Conservation (phyloP, 352 stramenopile species). For the Pythium guiyangense region DNA sequence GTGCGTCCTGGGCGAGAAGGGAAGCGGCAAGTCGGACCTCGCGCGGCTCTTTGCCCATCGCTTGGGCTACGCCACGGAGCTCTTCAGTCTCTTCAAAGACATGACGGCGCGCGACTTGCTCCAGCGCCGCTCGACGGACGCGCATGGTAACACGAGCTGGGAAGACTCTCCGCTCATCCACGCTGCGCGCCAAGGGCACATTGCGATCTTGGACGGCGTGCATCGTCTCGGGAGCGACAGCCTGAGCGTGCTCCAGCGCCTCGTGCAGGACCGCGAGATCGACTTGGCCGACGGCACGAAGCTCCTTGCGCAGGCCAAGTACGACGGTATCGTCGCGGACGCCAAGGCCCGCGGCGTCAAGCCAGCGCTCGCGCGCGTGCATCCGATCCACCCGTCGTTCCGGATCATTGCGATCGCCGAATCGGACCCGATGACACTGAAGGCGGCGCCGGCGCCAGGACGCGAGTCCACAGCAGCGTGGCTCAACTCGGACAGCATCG, state of each 20-base stretch:
- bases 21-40: conserved; percentile 79
- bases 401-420: conserved; percentile 85
- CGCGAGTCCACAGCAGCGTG: conserved; percentile 51
- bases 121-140: conserved; percentile 84
- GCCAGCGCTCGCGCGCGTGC: conserved; percentile 24
- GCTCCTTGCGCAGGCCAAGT: conserved; percentile 58
- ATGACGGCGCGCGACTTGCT: conserved; percentile 92
- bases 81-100: conserved; percentile 93
- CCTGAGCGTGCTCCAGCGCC: conserved; percentile 80
- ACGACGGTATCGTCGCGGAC: conserved; percentile 36
- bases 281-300: conserved; percentile 88
- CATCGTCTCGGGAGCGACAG: conserved; percentile 91
- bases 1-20: conserved; percentile 77
- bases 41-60: conserved; percentile 57
- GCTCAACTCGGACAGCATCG: conserved; percentile 74
- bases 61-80: conserved; percentile 81
- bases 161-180: conserved; percentile 89
- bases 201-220: conserved; percentile 91
- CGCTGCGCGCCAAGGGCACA: conserved; percentile 77
- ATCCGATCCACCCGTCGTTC: conserved; percentile 86
- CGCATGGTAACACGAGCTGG: conserved; percentile 88
- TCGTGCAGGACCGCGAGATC: conserved; percentile 88
- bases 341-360: conserved; percentile 15
- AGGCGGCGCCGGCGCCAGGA: conserved; percentile 21
- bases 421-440: conserved; percentile 33